These are phyloP conservation scores for Sideroxylon spinosum DNA, from an alignment of 179 eudicot species.

Conservation along the genomic window DNA sequence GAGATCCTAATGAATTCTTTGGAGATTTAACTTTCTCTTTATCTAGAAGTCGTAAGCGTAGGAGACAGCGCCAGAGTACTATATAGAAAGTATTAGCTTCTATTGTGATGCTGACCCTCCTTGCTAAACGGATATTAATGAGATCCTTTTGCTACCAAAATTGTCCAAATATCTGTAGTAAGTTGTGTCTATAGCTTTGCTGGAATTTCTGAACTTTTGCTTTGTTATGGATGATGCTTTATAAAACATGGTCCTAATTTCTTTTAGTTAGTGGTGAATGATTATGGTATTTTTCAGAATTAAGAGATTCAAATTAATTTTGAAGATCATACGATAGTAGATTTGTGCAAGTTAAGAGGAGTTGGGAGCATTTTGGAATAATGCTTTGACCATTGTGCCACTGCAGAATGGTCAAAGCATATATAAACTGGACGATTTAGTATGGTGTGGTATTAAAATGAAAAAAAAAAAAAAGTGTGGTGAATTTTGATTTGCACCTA, in stretches of 20 bases:
- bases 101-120: background rate
- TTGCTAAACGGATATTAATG: background rate
- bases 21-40: background rate
- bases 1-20: background rate
- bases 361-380: background rate
- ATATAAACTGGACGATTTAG: background rate
- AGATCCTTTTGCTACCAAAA: background rate
- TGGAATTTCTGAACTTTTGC: background rate
- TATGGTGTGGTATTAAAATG: too few relatives aligned
- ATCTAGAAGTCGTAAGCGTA: background rate
- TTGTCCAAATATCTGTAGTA: too few relatives aligned
- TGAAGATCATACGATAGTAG: background rate
- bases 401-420: background rate
- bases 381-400: background rate
- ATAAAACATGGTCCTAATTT: background rate
- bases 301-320: background rate
- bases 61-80: background rate
- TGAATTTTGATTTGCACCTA: background rate
- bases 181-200: background rate
- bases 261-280: background rate
- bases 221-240: background rate
- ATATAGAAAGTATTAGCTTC: background rate
- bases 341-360: background rate
- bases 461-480: background rate
- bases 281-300: conserved; percentile 1